Evolutionary conservation across 139 green algal genomes (phyloP).

Genomic region (Bryopsis sp.): DNA sequence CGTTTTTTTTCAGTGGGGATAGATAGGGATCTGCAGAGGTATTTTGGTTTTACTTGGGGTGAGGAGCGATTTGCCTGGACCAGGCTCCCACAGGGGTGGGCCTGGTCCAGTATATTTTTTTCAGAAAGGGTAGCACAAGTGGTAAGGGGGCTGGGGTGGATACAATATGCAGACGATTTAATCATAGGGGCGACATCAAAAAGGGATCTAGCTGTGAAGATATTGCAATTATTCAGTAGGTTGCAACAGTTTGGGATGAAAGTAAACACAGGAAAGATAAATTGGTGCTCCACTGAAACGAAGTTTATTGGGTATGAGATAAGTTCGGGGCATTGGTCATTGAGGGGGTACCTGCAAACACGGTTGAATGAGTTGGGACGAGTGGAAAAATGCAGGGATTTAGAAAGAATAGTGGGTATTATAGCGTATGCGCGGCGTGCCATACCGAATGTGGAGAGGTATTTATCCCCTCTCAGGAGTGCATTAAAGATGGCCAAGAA

Average conservation of each 20-base stretch:
- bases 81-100: constrained; percentile 14
- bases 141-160: not conserved
- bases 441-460: no score
- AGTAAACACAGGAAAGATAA: constrained; percentile 12
- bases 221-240: not conserved
- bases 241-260: constrained; percentile 13
- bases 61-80: constrained; percentile 1
- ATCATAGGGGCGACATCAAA: constrained; percentile 9
- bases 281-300: not conserved
- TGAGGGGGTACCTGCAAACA: constrained; percentile 8
- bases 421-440: no score
- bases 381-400: no score
- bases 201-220: not conserved
- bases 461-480: no score
- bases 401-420: no score
- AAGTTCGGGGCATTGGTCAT: not conserved
- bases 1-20: constrained; percentile 13
- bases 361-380: no score
- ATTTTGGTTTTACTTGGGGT: constrained; percentile 13
- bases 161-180: constrained; percentile 13
- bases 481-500: no score
- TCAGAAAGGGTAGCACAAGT: constrained; percentile 13
- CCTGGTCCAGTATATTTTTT: constrained; percentile 12
- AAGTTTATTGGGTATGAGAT: constrained; percentile 14
- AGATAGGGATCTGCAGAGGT: not conserved